phyloP scores from a whole-genome alignment of 2,329 filamentous ascomycete genomes.

The Diaporthe nobilis region DNA sequence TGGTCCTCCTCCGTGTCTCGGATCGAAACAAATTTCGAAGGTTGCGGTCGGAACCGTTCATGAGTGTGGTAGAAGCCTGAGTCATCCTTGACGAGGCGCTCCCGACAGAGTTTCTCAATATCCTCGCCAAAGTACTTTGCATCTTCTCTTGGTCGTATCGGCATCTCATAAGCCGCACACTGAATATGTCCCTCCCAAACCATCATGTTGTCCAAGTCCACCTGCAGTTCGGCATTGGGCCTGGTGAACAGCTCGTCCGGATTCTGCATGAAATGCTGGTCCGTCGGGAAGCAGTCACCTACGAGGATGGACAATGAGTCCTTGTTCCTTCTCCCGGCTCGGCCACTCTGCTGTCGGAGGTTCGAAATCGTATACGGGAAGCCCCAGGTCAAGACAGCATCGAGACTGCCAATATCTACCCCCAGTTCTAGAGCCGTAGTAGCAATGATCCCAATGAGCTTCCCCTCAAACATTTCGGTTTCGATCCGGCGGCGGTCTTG shows the following conservation, averaged over 20 bases:
- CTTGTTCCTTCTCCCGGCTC: slow-evolving; percentile 91
- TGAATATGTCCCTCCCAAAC: slow-evolving; percentile 95
- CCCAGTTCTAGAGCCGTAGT: slow-evolving; percentile 94
- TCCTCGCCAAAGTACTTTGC: slow-evolving; percentile 83
- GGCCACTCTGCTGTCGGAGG: slow-evolving; percentile 91
- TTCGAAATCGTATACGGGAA: slow-evolving; percentile 98
- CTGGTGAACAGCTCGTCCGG: slow-evolving; percentile 94
- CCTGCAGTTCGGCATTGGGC: slow-evolving; percentile 89
- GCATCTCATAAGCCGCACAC: slow-evolving; percentile 96
- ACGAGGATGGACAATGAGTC: slow-evolving; percentile 93
- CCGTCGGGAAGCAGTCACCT: slow-evolving; percentile 89
- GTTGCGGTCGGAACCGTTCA: slow-evolving; percentile 86
- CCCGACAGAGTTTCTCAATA: slow-evolving; percentile 78
- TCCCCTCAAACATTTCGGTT: slow-evolving; percentile 96
- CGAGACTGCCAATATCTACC: slow-evolving; percentile 93
- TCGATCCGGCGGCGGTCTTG: slow-evolving; percentile 92
- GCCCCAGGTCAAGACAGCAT: slow-evolving; percentile 93
- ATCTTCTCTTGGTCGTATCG: slow-evolving; percentile 85
- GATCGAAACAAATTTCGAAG: slow-evolving; percentile 87
- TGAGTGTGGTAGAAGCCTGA: slow-evolving; percentile 92
- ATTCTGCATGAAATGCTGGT: slow-evolving; percentile 98
- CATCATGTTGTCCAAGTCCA: slow-evolving; percentile 92
- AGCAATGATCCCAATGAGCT: slow-evolving; percentile 91
- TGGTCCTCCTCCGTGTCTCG: slow-evolving; percentile 91
- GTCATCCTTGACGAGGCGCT: slow-evolving; percentile 80